Conservation (phyloP, 1,284 basidiomycete species). For the Marasmius sp. region DNA sequence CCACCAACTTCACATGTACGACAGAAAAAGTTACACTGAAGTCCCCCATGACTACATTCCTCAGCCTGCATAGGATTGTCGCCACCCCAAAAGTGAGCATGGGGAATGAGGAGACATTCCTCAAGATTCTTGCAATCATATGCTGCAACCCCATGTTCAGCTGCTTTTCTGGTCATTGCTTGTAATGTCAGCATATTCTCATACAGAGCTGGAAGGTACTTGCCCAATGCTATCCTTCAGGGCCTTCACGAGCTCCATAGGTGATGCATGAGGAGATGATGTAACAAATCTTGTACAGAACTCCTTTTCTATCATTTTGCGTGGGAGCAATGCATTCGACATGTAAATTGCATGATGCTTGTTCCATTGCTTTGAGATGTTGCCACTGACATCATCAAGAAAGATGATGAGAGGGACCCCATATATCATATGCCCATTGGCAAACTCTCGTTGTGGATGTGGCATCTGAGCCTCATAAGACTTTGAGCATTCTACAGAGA, state of each 20-base stretch:
- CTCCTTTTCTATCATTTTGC: conserved; percentile 25
- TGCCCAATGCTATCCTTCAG: too few relatives aligned
- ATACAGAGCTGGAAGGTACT: too few relatives aligned
- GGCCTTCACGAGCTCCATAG: neutral
- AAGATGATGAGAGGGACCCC: too few relatives aligned
- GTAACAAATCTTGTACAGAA: conserved; percentile 26
- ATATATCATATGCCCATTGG: conserved; percentile 19
- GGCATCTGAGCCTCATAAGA: conserved; percentile 19
- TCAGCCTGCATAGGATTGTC: too few relatives aligned
- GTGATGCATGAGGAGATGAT: too few relatives aligned
- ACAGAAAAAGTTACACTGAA: conserved; percentile 21
- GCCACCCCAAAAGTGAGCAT: conserved; percentile 19
- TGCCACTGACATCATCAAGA: too few relatives aligned
- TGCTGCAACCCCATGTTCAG: neutral
- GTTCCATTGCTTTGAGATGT: conserved; percentile 31
- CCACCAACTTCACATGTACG: conserved; percentile 24
- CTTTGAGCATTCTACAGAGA: conserved; percentile 13
- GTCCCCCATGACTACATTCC: conserved; percentile 29
- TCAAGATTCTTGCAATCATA: neutral
- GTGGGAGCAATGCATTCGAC: conserved; percentile 23
- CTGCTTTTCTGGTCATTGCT: neutral
- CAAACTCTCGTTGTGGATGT: conserved; percentile 16
- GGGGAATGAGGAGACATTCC: conserved; percentile 1
- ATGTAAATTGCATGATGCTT: conserved; percentile 29
- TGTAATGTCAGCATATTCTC: too few relatives aligned